Base-by-base conservation (phyloP, 2,329 filamentous ascomycete genomes). In the Fusarium globosum region DNA sequence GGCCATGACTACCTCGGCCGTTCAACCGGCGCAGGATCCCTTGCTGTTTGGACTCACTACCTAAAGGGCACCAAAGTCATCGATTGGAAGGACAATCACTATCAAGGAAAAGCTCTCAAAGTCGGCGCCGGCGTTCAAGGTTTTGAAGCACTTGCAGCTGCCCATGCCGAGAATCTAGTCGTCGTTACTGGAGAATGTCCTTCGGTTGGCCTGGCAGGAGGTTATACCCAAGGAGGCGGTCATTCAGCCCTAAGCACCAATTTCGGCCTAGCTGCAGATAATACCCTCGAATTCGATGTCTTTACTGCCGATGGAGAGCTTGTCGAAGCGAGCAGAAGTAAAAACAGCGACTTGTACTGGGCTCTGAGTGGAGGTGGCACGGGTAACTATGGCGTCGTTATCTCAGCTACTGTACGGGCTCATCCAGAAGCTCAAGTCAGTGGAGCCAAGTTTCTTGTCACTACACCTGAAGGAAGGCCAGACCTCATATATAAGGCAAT, bases 331-430 rank as follows among this genome's bases (percentile, higher is more conserved):
- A 86, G 82, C 6, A 83, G 81, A 4, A 76, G 77, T 1, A 63
- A 85, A 20, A 88, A 92, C 66, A 65, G 81, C 0, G 89, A 91
- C 49, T 81, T 92, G 2, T 92, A 89, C 80, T 93, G 90, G 90
- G 91, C 90, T 2, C 80, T 91, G 3, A 83, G 83, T 36, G 89
- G 89, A 4, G 89, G 89, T 2, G 90, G 90, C 4, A 86, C 86
- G 4, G 88, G 89, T 12, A 91, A 85, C 26, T 92, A 87, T 67
- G 90, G 84, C 4, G 83, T 91, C 2, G 87, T 91, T 4, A 77
- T 85, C 28, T 88, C 86, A 6, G 82, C 90, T 77, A 90, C 88
- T 0, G 81, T 86, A 35, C 87, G 86, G 68, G 83, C 86, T 3
- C 83, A 90, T 33, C 57, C 76, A 80, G 82, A 1, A 84, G 86